Evolutionary conservation across 371 early-diverging fungal genomes (phyloP).

Genomic region (Blakeslea trispora): DNA sequence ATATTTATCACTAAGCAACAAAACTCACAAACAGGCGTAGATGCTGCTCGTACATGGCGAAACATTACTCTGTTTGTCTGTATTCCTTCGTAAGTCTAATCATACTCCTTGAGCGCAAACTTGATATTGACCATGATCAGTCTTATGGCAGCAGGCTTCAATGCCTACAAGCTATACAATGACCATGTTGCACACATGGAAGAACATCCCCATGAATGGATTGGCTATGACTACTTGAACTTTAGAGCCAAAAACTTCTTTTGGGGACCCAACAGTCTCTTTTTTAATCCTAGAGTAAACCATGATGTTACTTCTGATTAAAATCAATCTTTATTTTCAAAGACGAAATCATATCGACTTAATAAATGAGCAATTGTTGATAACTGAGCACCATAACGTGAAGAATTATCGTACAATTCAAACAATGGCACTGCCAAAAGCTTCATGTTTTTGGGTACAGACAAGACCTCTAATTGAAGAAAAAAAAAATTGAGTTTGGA

Average conservation of each 20-base stretch:
- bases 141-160: conserved; percentile 38
- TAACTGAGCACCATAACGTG: conserved; percentile 75
- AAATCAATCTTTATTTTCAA: conserved; percentile 4
- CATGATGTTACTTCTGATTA: conserved; percentile 31
- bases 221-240: conserved; percentile 46
- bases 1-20: too few relatives aligned
- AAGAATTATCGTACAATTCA: conserved; percentile 79
- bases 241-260: conserved; percentile 40
- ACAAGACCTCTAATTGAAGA: conserved; percentile 1
- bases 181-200: conserved; percentile 33
- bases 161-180: conserved; percentile 40
- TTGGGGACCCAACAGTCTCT: conserved; percentile 47
- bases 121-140: conserved; percentile 11
- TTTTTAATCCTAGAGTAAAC: conserved; percentile 50
- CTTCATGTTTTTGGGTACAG: conserved; percentile 34
- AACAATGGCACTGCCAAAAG: conserved; percentile 81
- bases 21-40: too few relatives aligned
- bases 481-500: too few relatives aligned
- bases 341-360: conserved; percentile 57
- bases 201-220: conserved; percentile 40
- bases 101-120: not conserved
- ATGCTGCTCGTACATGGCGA: conserved; percentile 48
- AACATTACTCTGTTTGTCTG: conserved; percentile 44
- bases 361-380: conserved; percentile 73
- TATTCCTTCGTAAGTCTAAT: conserved; percentile 46